phyloP scores from a whole-genome alignment of 257 asterid genomes.

The Nicotiana benthamiana region DNA sequence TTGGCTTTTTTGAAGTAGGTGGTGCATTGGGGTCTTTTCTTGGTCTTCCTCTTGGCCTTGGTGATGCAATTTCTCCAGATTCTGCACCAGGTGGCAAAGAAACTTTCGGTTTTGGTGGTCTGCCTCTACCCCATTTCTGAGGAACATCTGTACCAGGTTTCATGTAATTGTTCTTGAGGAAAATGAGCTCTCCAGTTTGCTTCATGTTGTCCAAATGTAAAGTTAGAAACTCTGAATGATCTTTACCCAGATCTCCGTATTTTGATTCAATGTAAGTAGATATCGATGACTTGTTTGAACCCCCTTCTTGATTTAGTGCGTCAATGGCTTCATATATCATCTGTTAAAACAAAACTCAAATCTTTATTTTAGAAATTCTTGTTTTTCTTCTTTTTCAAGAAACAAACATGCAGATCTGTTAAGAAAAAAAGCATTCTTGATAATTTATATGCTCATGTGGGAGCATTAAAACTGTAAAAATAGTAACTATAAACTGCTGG shows the following conservation, averaged over 20 bases:
- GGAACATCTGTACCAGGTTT: constrained; percentile 58
- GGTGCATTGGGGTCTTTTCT: constrained; percentile 69
- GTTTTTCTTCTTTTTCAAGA: background rate
- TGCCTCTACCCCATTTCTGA: constrained; percentile 68
- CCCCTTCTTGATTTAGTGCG: constrained; percentile 50
- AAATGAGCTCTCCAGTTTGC: constrained; percentile 51
- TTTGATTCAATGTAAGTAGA: constrained; percentile 60
- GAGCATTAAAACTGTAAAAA: background rate
- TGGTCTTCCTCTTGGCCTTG: constrained; percentile 75
- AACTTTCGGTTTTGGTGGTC: constrained; percentile 67
- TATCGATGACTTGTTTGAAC: constrained; percentile 62
- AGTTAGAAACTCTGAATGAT: constrained; percentile 51
- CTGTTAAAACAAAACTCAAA: constrained; percentile 23
- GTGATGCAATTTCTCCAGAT: constrained; percentile 17
- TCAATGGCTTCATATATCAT: constrained; percentile 72
- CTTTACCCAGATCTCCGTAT: constrained; percentile 62
- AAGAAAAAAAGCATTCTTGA: background rate
- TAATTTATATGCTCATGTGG: background rate
- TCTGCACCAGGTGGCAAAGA: constrained; percentile 29
- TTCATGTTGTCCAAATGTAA: constrained; percentile 47
- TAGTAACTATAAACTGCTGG: background rate
- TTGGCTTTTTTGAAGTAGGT: constrained; percentile 59
- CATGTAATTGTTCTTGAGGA: constrained; percentile 64
- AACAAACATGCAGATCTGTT: background rate
- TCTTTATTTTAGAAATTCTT: background rate